Base-by-base conservation (phyloP, 352 stramenopile genomes). In the Globisporangium carolinianum region DNA sequence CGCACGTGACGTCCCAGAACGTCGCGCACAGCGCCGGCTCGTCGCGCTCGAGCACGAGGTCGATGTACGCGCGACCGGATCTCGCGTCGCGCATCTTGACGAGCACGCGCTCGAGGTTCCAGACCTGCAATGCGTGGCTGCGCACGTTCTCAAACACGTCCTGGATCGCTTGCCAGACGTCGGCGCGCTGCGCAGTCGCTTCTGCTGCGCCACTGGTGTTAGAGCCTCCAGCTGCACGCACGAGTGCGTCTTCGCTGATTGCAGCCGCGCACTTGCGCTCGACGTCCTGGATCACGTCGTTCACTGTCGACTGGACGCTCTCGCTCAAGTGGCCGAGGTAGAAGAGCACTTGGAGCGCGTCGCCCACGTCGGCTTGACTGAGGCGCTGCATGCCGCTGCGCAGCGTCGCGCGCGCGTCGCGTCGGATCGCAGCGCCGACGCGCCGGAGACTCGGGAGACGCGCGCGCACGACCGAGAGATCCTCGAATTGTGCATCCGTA, bases 41-140 rank as follows among this genome's bases (percentile, higher is more conserved):
- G 57, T 94, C 83, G 24, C 64, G 65, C 35, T 80, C 67, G 17
- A 93, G 72, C 6, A 95, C 79, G 46, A 91, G 45, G 47, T 89
- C 79, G 24, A 92, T 57, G 55, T 89, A 93, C 48, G 65, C 78
- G 50, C 73, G 72, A 10, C 67, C 62, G 10, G 74, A 73, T 32
- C 51, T 49, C 8, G 71, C 41, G 32, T 88, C 81, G 14, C 75
- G 43, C 75, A 92, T 88, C 63, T 93, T 92, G 6, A 75, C 55
- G n/a, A 95, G 71, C 45, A 93, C 83, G n/a, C 82, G 83, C 67
- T 95, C 77, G 35, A 95, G 58, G 64, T 91, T 92, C 85, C 85
- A 95, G 32, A 95, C 82, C 67, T 93, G 79, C 0, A 95, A 59
- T 17, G 83, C 82, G 59, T 89, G 72, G 0, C 69, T 53, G 14